Conservation (phyloP, 768 basidiomycete species). For the Calvatia gigantea region DNA sequence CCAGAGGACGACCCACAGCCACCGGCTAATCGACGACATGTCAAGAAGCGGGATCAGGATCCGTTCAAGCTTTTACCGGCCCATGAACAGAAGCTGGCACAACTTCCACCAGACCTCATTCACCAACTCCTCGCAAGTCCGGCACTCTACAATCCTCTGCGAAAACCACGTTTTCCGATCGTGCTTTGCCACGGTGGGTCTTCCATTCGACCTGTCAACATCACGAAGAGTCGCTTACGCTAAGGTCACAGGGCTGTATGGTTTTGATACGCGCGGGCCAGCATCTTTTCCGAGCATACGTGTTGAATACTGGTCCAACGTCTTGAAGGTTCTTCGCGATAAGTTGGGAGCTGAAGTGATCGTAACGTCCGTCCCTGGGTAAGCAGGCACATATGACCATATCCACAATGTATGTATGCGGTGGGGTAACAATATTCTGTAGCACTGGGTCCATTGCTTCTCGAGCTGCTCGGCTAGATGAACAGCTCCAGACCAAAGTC, state of each 20-base stretch:
- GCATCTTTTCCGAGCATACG: slow-evolving; percentile 76
- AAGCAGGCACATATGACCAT: slow-evolving; percentile 25
- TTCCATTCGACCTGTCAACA: not conserved
- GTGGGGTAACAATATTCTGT: slow-evolving; percentile 5
- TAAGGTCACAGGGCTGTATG: slow-evolving; percentile 70
- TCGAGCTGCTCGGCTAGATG: slow-evolving; percentile 73
- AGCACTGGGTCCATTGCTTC: slow-evolving; percentile 89
- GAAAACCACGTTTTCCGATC: slow-evolving; percentile 83
- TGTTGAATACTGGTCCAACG: slow-evolving; percentile 93
- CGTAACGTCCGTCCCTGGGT: slow-evolving; percentile 93
- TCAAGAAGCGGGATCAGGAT: slow-evolving; percentile 8
- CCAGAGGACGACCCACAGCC: slow-evolving; percentile 20
- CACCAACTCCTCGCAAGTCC: slow-evolving; percentile 76
- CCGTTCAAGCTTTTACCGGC: slow-evolving; percentile 14
- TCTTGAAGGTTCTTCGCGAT: slow-evolving; percentile 74
- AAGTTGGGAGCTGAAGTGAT: slow-evolving; percentile 92
- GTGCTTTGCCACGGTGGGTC: slow-evolving; percentile 91
- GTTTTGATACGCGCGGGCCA: slow-evolving; percentile 90
- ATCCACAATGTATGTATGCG: not conserved
- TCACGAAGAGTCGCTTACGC: not conserved
- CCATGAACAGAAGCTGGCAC: slow-evolving; percentile 14
- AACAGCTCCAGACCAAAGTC: slow-evolving; percentile 61
- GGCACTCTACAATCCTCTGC: slow-evolving; percentile 70
- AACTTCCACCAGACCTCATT: slow-evolving; percentile 44
- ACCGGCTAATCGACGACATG: slow-evolving; percentile 9